phyloP scores from a whole-genome alignment of 2,329 filamentous ascomycete species.

The Trichothecium sympodiale region DNA sequence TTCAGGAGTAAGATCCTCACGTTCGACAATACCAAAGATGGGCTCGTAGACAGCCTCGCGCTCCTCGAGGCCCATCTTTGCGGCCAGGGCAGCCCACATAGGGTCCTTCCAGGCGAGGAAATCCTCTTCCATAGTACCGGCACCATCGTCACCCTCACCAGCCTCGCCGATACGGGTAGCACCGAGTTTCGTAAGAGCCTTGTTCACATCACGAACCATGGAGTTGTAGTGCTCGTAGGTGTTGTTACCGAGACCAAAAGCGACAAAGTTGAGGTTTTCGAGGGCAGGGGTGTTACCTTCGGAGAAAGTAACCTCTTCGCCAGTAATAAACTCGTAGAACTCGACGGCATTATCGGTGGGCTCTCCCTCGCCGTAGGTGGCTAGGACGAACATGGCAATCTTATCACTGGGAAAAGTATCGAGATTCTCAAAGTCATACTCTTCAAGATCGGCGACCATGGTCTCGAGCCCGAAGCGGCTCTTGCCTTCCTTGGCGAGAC shows the following conservation, averaged over 20 bases:
- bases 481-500: constrained; percentile 93
- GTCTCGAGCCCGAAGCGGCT: constrained; percentile 93
- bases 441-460: constrained; percentile 96
- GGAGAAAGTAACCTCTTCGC: constrained; percentile 72
- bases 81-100: constrained; percentile 83
- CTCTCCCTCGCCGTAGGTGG: constrained; percentile 96
- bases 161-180: constrained; percentile 75
- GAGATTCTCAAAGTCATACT: constrained; percentile 93
- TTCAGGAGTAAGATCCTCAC: constrained; percentile 61
- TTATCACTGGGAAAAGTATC: constrained; percentile 84
- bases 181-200: constrained; percentile 69
- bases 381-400: constrained; percentile 86
- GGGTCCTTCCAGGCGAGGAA: constrained; percentile 98
- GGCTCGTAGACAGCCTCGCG: constrained; percentile 95
- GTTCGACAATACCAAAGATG: constrained; percentile 72
- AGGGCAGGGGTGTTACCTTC: constrained; percentile 65
- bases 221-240: constrained; percentile 99
- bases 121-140: constrained; percentile 99
- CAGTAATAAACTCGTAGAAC: constrained; percentile 91
- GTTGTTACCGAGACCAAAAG: constrained; percentile 96
- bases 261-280: constrained; percentile 77
- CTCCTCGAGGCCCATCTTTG: constrained; percentile 82
- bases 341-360: constrained; percentile 98
- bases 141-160: constrained; percentile 93
- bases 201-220: constrained; percentile 89